Base-by-base conservation (phyloP, 164 flowering plant species). In the Cinnamomum chago region DNA sequence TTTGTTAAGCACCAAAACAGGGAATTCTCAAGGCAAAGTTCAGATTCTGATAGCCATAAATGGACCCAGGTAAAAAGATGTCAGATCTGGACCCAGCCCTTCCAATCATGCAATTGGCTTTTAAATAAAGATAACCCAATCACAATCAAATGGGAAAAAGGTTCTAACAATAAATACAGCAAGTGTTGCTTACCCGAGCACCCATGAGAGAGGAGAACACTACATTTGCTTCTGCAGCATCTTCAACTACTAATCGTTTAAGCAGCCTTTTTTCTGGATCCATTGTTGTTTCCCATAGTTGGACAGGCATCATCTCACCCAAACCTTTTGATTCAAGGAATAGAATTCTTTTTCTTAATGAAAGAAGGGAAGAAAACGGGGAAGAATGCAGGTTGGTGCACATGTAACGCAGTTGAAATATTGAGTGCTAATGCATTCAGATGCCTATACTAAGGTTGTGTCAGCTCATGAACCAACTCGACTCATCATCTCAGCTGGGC, bases 261-360 rank as follows among this genome's bases (percentile, higher is more conserved):
- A 96, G 85, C 73, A 91, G 60, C 80, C 99, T 85, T 62, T 69
- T 81, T 71, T 90, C 93, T 9, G 99, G 98, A 80, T 91, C 87
- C 88, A 96, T 66, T 6, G 99, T 96, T 62, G 99, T 96, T 73
- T 96, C 98, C 99, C 98, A 96, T 35, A 96, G 79, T 81, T 94
- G 98, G 52, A 50, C 7, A 55, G 99, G 98, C 98, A 94, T 96
- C 99, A 96, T 96, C 82, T 96, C 98, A 70, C 99, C 99, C 80
- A 96, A 79, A 0, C 99, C 99, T 95, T 62, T 71, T 13, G 22
- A 68, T 40, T 67, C 22, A 67, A 35, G 47, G 47, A 35, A 35
- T 35, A 35, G 7, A 35, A 35, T 35, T 6, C 47, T 35, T 35
- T 35, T 35, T 35, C 47, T 35, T 35, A 35, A 35, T 0, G 47